Evolutionary conservation across 1,284 basidiomycete genomes (phyloP), one percentile per base, ranked within the genome.

Genomic region (Grifola frondosa): DNA sequence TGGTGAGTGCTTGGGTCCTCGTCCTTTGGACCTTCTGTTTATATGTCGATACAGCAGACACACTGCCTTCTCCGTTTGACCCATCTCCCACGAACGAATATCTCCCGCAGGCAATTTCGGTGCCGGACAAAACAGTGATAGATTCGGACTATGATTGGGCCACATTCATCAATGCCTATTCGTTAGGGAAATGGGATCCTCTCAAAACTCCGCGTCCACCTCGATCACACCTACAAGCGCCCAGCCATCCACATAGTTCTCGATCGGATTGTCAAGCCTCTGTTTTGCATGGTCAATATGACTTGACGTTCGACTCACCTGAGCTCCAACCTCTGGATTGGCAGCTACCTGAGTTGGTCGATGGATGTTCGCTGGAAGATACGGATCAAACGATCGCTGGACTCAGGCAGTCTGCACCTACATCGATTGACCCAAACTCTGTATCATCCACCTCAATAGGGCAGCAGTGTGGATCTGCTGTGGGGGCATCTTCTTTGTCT

Each of bases 161-260:
- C 15, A 80, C 81, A 0, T 92, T 92, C 62, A 78, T 88, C 44
- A 67, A 73, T 29, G 81, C 86, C 0, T 92, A 93, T 60, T 80
- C 88, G 0, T 62, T 75, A 21, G 90, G 90, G 10, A 73, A 80
- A 47, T 94, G 91, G 84, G 88, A 91, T 60, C 88, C 91, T 2
- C 79, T 84, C 52, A 75, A 75, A 41, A 85, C 80, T 0, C 90
- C 90, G 2, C 77, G 77, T 53, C 81, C 75, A 6, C 90, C 88
- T 5, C 66, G 67, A 40, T 67, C 63, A 19, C 60, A 54, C 34
- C 47, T 64, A 6, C 57, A 57, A 35, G 52, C 44, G 8, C 58
- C 61, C 16, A 54, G 49, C 21, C 50, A 50, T 22, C 42, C 49
- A 15, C 50, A 49, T n/a, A 17, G 49, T 3, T 13, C 43, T n/a